Conservation (phyloP, 495 filamentous ascomycete species). For the Rhypophila decipiens region DNA sequence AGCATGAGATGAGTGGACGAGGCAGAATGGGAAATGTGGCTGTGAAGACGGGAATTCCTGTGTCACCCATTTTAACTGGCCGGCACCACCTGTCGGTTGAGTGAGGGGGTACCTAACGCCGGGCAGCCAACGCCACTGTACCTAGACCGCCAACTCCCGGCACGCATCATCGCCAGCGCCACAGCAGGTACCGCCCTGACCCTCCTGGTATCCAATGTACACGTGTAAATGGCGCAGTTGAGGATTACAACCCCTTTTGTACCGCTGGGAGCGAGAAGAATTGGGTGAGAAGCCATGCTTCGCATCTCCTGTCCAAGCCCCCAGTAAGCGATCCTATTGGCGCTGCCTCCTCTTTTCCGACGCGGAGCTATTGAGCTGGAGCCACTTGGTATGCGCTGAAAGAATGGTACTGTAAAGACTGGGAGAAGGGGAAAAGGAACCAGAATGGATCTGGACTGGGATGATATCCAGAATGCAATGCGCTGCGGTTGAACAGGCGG, state of each 20-base stretch:
- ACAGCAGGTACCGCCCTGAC: too few species aligned
- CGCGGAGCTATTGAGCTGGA: too few species aligned
- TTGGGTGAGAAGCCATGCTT: neutral
- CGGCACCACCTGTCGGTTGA: neutral
- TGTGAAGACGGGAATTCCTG: slow-evolving; percentile 1
- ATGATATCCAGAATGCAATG: too few species aligned
- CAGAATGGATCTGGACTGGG: too few species aligned
- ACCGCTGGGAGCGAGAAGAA: neutral
- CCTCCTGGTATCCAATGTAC: too few species aligned
- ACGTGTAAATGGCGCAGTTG: neutral
- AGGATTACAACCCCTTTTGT: neutral
- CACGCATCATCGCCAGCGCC: too few species aligned
- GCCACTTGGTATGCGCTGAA: too few species aligned
- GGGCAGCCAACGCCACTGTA: too few species aligned
- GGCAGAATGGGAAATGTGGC: slow-evolving; percentile 7
- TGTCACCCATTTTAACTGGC: neutral
- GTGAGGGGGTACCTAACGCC: too few species aligned
- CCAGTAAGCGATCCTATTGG: neutral
- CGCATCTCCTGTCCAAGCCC: neutral
- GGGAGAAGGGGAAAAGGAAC: neutral
- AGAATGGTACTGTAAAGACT: too few species aligned
- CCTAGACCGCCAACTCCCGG: too few species aligned
- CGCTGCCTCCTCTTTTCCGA: too few species aligned
- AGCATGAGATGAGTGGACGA: slow-evolving; percentile 3
- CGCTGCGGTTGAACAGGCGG: neutral